Base-by-base conservation (phyloP, 2,329 filamentous ascomycete genomes). In the Tetracladium maxilliforme region DNA sequence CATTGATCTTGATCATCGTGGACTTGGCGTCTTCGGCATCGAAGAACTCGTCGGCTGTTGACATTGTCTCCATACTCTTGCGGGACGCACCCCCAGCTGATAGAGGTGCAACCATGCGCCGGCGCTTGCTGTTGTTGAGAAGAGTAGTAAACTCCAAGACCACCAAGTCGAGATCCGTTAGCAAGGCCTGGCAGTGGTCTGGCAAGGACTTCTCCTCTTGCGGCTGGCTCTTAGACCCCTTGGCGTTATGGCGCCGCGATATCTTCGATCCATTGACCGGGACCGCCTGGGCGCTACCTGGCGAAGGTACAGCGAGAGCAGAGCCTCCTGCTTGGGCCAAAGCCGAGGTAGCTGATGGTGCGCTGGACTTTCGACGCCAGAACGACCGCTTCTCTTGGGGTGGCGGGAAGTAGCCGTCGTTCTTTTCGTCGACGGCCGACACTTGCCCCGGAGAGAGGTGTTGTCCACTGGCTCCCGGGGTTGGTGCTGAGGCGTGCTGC, bases 31-130 rank as follows among this genome's bases (percentile, higher is more conserved):
- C 66, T 41, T 78, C 73, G 2, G 90, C 90, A 46, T 98, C 90
- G 40, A 94, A 98, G 52, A 95, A 98, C 45, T 95, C 87, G 29
- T 92, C 81, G 3, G 68, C 68, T 3, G 80, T 77, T 13, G 66
- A 65, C 16, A 74, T 64, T 0, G 84, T 92, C 33, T 93, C 86
- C 27, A 92, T 69, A 42, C 84, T 93, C 41, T 65, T 60, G 47
- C 45, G 25, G 36, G 48, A 22, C 36, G 49, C 55, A n/a, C n/a
- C n/a, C n/a, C n/a, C n/a, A 4, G 63, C 49, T 6, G 70, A 61
- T 12, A 52, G 39, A 6, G 73, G 60, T 9, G 54, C 48, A 6
- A 64, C 63, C 27, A 68, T 52, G 21, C 86, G 70, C 24, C 86
- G 67, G 19, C 78, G 70, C 48, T 90, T 92, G 52, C 74, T 92